Conservation (phyloP, 2,329 filamentous ascomycete species). For the Aspergillus clavatus region DNA sequence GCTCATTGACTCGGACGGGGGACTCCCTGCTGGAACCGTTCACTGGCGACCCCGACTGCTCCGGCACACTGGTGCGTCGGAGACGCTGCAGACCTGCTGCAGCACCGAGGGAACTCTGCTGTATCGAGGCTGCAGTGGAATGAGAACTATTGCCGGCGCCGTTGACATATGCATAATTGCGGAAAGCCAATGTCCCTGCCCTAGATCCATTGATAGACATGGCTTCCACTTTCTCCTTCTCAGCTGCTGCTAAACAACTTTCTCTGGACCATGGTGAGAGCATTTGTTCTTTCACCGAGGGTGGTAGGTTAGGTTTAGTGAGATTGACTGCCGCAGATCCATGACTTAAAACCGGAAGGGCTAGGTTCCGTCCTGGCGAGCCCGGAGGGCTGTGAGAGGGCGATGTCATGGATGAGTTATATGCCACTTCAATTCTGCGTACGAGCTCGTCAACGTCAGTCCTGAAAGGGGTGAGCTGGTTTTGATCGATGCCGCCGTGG, state of each 20-base stretch:
- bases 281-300: slow-evolving; percentile 68
- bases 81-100: slow-evolving; percentile 27
- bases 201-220: slow-evolving; percentile 73
- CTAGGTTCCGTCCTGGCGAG: slow-evolving; percentile 63
- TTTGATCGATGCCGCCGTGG: slow-evolving; percentile 41
- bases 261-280: slow-evolving; percentile 76
- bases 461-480: slow-evolving; percentile 63
- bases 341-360: slow-evolving; percentile 57
- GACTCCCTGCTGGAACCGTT: slow-evolving; percentile 40
- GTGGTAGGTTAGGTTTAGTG: slow-evolving; percentile 52
- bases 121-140: slow-evolving; percentile 19
- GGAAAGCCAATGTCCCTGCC: slow-evolving; percentile 48
- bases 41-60: slow-evolving; percentile 30
- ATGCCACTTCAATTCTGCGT: slow-evolving; percentile 67
- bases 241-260: slow-evolving; percentile 61
- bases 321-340: slow-evolving; percentile 31
- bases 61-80: slow-evolving; percentile 36
- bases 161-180: slow-evolving; percentile 27
- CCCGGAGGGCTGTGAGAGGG: slow-evolving; percentile 65
- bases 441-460: slow-evolving; percentile 66
- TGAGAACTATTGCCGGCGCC: slow-evolving; percentile 30
- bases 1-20: slow-evolving; percentile 45
- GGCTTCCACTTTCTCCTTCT: slow-evolving; percentile 63
- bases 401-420: slow-evolving; percentile 57
- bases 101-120: slow-evolving; percentile 20